phyloP scores from a whole-genome alignment of 1,139 yeast species.

The Blastobotrys capitulatus region DNA sequence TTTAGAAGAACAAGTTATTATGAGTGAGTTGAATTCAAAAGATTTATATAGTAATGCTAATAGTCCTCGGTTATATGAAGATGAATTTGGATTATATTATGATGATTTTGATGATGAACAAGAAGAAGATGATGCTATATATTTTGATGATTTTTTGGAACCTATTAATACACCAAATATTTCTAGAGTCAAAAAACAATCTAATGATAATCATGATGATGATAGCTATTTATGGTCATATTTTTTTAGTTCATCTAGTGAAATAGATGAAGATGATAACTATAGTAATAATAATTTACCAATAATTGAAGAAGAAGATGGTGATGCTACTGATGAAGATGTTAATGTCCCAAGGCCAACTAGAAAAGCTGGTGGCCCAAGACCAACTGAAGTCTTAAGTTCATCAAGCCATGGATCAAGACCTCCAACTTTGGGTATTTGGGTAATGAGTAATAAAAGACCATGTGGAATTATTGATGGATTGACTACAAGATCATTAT shows the following conservation, averaged over 20 bases:
- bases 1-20: slow-evolving; percentile 36
- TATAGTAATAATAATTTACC: slow-evolving; percentile 12
- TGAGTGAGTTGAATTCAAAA: slow-evolving; percentile 28
- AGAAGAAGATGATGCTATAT: slow-evolving; percentile 18
- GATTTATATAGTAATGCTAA: slow-evolving; percentile 23
- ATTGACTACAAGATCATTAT: slow-evolving; percentile 73
- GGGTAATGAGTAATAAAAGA: slow-evolving; percentile 72
- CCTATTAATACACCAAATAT: slow-evolving; percentile 13
- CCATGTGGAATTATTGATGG: slow-evolving; percentile 97
- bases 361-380: slow-evolving; percentile 54
- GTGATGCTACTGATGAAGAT: slow-evolving; percentile 93
- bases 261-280: slow-evolving; percentile 24
- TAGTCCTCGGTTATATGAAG: slow-evolving; percentile 16
- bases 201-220: slow-evolving; percentile 22
- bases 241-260: slow-evolving; percentile 36
- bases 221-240: slow-evolving; percentile 39
- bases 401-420: slow-evolving; percentile 78
- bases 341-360: slow-evolving; percentile 62
- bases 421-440: slow-evolving; percentile 89
- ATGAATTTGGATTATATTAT: slow-evolving; percentile 32
- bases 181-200: background rate
- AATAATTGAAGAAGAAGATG: slow-evolving; percentile 36
- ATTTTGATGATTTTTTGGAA: slow-evolving; percentile 31
- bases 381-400: slow-evolving; percentile 84
- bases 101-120: slow-evolving; percentile 36